Percentiles rank a stretch among this genome's conserved stretches.
Evolutionary conservation across 2,329 filamentous ascomycete genomes (phyloP).

Genomic region (Mollisiaceae sp.): DNA sequence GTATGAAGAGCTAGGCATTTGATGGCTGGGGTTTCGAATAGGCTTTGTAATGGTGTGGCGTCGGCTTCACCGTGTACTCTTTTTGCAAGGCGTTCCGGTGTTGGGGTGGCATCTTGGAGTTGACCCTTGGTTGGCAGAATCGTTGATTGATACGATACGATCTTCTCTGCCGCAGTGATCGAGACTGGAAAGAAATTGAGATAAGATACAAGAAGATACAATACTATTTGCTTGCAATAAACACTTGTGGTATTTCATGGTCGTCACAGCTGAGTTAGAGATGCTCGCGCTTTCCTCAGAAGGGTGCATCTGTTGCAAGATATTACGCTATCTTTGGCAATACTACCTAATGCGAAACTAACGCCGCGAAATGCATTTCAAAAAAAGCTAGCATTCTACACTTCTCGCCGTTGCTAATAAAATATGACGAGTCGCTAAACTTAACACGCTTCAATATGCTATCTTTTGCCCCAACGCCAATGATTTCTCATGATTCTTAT

Average conservation of each 20-base stretch:
- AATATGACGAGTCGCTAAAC: neutral
- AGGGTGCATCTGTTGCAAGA: neutral
- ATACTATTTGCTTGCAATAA: conserved; percentile 1
- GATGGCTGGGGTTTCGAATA: neutral
- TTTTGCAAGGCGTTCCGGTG: conserved; percentile 2
- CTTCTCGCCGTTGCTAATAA: neutral
- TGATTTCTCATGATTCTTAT: neutral
- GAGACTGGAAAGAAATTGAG: conserved; percentile 11
- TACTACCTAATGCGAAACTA: neutral
- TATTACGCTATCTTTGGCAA: neutral
- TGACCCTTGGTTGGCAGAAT: neutral
- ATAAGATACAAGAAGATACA: neutral
- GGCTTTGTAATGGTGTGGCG: conserved; percentile 9
- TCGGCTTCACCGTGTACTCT: neutral
- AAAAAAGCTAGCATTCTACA: neutral
- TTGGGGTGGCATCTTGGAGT: neutral
- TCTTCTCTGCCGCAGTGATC: neutral
- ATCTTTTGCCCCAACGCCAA: neutral
- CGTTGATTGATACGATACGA: neutral
- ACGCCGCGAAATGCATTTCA: neutral
- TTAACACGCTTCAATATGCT: conserved; percentile 2
- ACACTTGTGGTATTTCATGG: neutral
- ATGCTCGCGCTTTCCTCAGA: neutral
- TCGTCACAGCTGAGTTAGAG: neutral
- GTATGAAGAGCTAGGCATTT: neutral